These are phyloP conservation scores for Podaxis sp. DNA, from an alignment of 768 basidiomycete genomes.

Conservation along the genomic window DNA sequence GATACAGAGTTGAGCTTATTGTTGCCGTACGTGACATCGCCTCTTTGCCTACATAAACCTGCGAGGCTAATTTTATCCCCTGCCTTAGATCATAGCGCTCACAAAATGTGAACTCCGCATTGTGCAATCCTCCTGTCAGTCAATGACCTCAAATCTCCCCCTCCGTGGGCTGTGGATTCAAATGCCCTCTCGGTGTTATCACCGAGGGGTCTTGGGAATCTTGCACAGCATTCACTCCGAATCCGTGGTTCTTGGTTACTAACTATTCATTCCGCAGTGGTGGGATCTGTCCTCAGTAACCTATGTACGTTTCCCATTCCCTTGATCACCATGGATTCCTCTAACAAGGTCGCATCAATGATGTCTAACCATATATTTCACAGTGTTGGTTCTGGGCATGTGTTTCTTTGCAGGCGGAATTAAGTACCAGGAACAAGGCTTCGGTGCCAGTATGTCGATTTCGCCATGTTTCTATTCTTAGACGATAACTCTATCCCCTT, in stretches of 20 bases:
- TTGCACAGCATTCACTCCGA: not conserved
- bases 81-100: constrained; percentile 46
- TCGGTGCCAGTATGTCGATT: constrained; percentile 62
- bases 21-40: constrained; percentile 58
- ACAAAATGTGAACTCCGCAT: constrained; percentile 60
- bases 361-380: not conserved
- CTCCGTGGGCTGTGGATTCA: not conserved
- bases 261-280: constrained; percentile 45
- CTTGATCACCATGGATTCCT: not conserved
- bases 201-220: not conserved
- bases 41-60: not conserved
- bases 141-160: constrained; percentile 17
- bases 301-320: constrained; percentile 48
- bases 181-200: not conserved
- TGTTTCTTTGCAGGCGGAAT: constrained; percentile 87
- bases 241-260: constrained; percentile 14
- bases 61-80: constrained; percentile 6
- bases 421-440: constrained; percentile 78
- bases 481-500: not conserved
- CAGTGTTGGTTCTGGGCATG: constrained; percentile 85
- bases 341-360: constrained; percentile 8
- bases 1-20: constrained; percentile 63
- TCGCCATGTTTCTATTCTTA: constrained; percentile 10
- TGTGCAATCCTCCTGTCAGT: constrained; percentile 80
- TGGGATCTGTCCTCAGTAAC: constrained; percentile 88